These are phyloP conservation scores for Jaltomata sinuosa DNA, from an alignment of 257 asterid species.

Conservation along the genomic window DNA sequence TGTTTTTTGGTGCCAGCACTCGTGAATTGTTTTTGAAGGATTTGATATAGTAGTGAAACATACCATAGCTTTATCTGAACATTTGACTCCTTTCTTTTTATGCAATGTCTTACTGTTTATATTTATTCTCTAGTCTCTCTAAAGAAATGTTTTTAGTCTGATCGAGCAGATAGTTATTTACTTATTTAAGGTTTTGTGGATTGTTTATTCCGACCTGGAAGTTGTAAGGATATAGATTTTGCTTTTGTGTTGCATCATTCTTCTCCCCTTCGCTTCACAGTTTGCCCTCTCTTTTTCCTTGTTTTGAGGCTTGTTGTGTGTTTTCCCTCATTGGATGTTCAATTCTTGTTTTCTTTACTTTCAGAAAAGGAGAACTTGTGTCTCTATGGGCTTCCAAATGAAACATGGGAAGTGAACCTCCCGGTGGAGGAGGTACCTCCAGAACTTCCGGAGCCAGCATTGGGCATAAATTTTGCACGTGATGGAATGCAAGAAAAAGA, in stretches of 20 bases:
- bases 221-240: background rate
- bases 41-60: background rate
- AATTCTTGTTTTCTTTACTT: background rate
- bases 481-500: conserved; percentile 86
- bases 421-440: conserved; percentile 98
- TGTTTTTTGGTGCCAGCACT: background rate
- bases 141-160: background rate
- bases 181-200: background rate
- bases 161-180: background rate
- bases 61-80: background rate
- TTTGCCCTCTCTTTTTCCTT: background rate
- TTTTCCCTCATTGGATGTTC: background rate
- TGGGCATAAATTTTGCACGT: conserved; percentile 89
- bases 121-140: background rate
- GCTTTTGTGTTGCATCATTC: background rate
- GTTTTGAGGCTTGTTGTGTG: background rate
- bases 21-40: background rate
- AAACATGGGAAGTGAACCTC: conserved; percentile 82
- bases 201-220: background rate
- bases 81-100: background rate
- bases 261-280: background rate
- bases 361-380: conserved; percentile 91
- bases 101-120: background rate
- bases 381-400: conserved; percentile 81
- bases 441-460: conserved; percentile 95